Conservation (phyloP, 257 asterid species). For the Solanum pimpinellifolium region DNA sequence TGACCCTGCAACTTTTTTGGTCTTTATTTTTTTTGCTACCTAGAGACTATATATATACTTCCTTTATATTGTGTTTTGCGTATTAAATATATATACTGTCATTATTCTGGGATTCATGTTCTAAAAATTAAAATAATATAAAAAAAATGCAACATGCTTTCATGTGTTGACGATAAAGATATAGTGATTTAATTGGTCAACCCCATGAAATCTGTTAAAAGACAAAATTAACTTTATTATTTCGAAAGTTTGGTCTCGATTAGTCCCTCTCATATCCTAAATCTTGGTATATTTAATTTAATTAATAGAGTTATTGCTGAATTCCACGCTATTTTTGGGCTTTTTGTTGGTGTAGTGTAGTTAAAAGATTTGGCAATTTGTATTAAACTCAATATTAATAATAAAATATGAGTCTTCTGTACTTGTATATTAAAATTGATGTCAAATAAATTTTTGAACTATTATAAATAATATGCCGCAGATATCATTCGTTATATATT, state of each 20-base stretch:
- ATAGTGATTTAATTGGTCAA: neutral
- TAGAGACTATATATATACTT: neutral
- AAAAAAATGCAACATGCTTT: neutral
- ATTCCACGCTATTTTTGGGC: conserved; percentile 5
- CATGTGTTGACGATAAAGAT: neutral
- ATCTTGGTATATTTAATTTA: neutral
- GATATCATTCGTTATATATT: no score
- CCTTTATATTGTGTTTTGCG: neutral
- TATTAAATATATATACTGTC: neutral
- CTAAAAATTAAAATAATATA: neutral
- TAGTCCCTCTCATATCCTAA: neutral
- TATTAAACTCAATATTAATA: neutral
- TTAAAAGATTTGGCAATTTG: neutral
- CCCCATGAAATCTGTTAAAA: neutral
- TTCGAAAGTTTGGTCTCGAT: neutral
- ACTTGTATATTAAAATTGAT: no score
- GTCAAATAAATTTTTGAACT: no score
- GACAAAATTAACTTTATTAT: conserved; percentile 1
- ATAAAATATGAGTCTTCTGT: neutral
- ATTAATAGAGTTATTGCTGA: conserved; percentile 2
- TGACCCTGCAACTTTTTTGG: conserved; percentile 10
- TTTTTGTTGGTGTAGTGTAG: neutral
- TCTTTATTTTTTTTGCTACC: neutral
- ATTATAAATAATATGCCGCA: no score
- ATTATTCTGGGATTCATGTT: neutral